Evolutionary conservation across 768 basidiomycete genomes (phyloP), one percentile per base, ranked within the genome.

Genomic region (Calocera viscosa): DNA sequence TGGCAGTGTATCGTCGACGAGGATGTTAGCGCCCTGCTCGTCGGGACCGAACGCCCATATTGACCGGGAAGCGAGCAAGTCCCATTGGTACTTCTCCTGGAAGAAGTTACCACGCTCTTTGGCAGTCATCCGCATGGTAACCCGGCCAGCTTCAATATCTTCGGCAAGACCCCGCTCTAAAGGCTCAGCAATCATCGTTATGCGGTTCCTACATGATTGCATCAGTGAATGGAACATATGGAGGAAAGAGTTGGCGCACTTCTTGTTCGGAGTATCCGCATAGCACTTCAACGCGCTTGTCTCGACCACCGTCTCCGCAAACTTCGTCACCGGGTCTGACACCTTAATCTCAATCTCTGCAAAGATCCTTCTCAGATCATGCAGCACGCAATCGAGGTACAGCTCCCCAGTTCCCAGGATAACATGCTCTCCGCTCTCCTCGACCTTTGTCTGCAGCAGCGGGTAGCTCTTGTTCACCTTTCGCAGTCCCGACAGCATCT

Each of bases 1-100:
- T 2, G 96, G 96, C 19, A 99, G 78, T 1, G 96, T 98, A 73
- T 99, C 96, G 74, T 99, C 95, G 71, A 98, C 78, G 47, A 98
- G 80, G 69, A 95, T 84, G 75, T 99, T 99, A 10, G 95, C 85
- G 0, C 96, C 96, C 69, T 85, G 87, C 49, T 97, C 95, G 71
- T 98, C 93, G 1, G 96, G 96, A 22, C 96, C 96, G 77, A 99
- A 99, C 24, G 96, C 94, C 96, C 96, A 99, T 80, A 99, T 96
- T 71, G 94, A 97, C 68, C 96, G 83, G 49, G 94, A 95, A 1
- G 96, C 95, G 67, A 99, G 83, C 72, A 98, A 77, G 78, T 99
- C 96, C 95, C 96, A 99, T 68, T 94, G 90, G 76, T 98, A 95
- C 74, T 93, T 95, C 74, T 91, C 88, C 77, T 98, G 87, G 78